Base-by-base conservation (phyloP, 768 basidiomycete species). In the Phylloporus sp. region DNA sequence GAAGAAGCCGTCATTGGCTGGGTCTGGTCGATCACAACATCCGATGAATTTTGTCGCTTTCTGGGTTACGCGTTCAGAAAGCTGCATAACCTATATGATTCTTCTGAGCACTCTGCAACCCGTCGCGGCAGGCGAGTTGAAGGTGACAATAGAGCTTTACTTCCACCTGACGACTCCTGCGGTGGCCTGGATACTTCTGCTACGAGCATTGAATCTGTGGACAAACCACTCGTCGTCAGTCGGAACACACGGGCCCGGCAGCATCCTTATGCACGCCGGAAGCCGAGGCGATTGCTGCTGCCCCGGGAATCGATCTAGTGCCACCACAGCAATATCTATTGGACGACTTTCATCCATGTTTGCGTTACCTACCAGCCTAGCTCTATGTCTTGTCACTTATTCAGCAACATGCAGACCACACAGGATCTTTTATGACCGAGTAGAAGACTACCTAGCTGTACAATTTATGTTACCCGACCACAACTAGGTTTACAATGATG, bases 1-100 rank as follows among this genome's bases (percentile, higher is more conserved):
- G 60, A 67, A 29, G 57, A 60, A n/a, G 49, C 47, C 28, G 39
- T 50, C 36, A 53, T 63, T 24, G 61, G 54, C 18, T 60, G 54
- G 59, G 23, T 55, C 45, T 69, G 61, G 60, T 61, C 61, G 10
- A 52, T 54, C 5, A 40, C 36, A 26, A 60, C 20, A 27, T 60
- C 65, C 2, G 50, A 58, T 32, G 47, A 53, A 13, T 54, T 8
- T 26, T 27, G 29, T 40, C 34, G 27, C 34, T 26, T 26, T 27
- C 29, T 24, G 12, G 0, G 0, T 26, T 20, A 11, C 1, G 47
- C 54, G 0, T 35, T 57, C 13, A 20, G 7, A 2, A 43, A 46
- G 32, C 34, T 60, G 16, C 7, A 34, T 6, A 12, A 2, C 5
- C 35, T 49, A 15, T 38, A 42, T 42, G 28, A n/a, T 29, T 35